Evolutionary conservation across 331 rosid genomes (phyloP).

Genomic region (Telfairia occidentalis): DNA sequence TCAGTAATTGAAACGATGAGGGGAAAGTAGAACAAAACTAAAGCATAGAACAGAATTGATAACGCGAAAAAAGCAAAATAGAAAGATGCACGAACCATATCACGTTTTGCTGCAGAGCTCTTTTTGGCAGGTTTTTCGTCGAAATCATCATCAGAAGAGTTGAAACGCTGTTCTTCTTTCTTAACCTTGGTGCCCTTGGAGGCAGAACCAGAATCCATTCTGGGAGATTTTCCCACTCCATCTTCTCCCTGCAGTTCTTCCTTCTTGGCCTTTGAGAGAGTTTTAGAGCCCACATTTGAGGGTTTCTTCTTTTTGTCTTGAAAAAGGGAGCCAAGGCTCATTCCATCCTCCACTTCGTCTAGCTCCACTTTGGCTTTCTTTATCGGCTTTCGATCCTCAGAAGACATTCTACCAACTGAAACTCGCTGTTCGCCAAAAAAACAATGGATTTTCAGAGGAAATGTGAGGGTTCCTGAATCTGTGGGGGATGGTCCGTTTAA

Average conservation of each 20-base stretch:
- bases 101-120: constrained; percentile 22
- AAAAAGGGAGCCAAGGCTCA: constrained; percentile 20
- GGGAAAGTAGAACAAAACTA: neutral
- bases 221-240: constrained; percentile 13
- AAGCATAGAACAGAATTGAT: neutral
- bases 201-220: constrained; percentile 14
- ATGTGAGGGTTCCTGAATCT: neutral
- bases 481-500: neutral
- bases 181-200: constrained; percentile 26
- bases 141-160: constrained; percentile 19
- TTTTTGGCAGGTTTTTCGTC: constrained; percentile 24
- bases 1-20: neutral
- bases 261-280: constrained; percentile 40
- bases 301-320: constrained; percentile 25
- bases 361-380: constrained; percentile 17
- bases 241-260: constrained; percentile 21
- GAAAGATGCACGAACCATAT: constrained; percentile 27
- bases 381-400: constrained; percentile 34
- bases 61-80: neutral
- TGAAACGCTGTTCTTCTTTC: constrained; percentile 29
- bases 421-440: neutral
- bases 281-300: constrained; percentile 15
- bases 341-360: constrained; percentile 20
- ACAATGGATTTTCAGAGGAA: neutral
- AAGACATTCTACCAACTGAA: constrained; percentile 30